phyloP scores from a whole-genome alignment of 2,329 filamentous ascomycete species.

The Ophiocordyceps sinensis region DNA sequence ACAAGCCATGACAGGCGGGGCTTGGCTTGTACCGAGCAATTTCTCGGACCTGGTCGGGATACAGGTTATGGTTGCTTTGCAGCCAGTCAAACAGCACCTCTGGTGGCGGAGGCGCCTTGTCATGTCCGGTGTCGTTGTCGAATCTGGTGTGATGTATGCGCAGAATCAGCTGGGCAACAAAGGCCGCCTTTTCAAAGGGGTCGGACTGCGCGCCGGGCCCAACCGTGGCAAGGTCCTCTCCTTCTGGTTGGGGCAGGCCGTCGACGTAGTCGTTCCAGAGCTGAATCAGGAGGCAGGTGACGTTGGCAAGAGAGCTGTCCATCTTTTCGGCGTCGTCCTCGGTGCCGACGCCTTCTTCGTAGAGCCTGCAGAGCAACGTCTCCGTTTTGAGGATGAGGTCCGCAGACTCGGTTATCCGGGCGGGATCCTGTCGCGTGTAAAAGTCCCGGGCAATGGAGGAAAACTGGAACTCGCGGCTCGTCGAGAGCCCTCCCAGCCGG shows the following conservation, averaged over 20 bases:
- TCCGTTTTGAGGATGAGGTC: constrained; percentile 65
- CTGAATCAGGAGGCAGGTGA: constrained; percentile 34
- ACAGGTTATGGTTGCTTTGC: constrained; percentile 57
- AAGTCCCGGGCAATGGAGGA: constrained; percentile 59
- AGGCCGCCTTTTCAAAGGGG: constrained; percentile 61
- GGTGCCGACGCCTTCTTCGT: constrained; percentile 43
- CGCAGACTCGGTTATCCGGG: constrained; percentile 52
- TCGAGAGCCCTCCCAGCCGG: constrained; percentile 23
- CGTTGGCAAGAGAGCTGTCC: constrained; percentile 39
- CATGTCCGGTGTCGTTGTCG: constrained; percentile 20
- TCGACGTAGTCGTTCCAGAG: constrained; percentile 43
- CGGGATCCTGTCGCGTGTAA: constrained; percentile 39
- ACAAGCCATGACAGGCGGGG: constrained; percentile 61
- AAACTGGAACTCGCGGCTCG: constrained; percentile 48
- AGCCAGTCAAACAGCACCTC: constrained; percentile 76
- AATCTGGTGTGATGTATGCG: constrained; percentile 58
- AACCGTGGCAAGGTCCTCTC: constrained; percentile 45
- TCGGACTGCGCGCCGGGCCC: constrained; percentile 48
- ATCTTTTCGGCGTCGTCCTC: constrained; percentile 41
- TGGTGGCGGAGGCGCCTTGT: constrained; percentile 45
- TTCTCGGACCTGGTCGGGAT: constrained; percentile 49
- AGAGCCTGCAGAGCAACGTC: constrained; percentile 49
- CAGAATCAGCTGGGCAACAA: constrained; percentile 63
- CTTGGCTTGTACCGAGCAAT: constrained; percentile 53
- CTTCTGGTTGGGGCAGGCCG: constrained; percentile 30